Evolutionary conservation across 2,329 filamentous ascomycete genomes (phyloP).

Genomic region (Arthrobotrys iridis): DNA sequence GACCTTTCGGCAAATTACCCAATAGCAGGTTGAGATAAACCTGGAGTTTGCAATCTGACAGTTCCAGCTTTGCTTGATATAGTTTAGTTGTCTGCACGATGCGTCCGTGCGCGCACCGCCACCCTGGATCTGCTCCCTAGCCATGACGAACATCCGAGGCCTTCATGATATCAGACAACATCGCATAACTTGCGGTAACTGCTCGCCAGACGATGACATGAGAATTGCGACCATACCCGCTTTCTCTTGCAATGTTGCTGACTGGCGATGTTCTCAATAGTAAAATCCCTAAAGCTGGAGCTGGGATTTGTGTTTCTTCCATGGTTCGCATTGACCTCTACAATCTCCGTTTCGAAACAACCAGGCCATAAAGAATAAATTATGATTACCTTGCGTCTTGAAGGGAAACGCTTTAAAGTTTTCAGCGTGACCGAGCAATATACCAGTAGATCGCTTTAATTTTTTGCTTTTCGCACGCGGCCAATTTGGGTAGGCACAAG

Average conservation of each 20-base stretch:
- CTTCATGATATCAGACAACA: conserved; percentile 18
- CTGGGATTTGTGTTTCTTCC: conserved; percentile 29
- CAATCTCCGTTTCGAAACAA: conserved; percentile 39
- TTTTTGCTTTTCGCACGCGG: conserved; percentile 36
- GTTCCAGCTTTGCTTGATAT: conserved; percentile 36
- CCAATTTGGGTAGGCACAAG: not conserved
- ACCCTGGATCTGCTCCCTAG: conserved; percentile 29
- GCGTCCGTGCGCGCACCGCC: conserved; percentile 53
- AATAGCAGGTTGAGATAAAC: conserved; percentile 29
- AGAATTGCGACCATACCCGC: conserved; percentile 15
- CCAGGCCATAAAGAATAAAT: conserved; percentile 24
- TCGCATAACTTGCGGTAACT: conserved; percentile 8
- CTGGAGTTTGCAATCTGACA: conserved; percentile 44
- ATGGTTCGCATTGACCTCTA: conserved; percentile 33
- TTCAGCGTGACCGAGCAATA: not conserved
- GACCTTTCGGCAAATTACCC: conserved; percentile 32
- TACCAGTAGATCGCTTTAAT: not conserved
- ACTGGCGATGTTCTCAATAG: not conserved
- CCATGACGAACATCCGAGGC: conserved; percentile 39
- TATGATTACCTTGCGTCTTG: conserved; percentile 43
- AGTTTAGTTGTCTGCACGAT: conserved; percentile 36
- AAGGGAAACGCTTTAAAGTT: conserved; percentile 29
- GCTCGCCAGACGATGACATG: conserved; percentile 15
- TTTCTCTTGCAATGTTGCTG: conserved; percentile 7
- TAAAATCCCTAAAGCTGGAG: not conserved